Evolutionary conservation across 2,329 filamentous ascomycete genomes (phyloP).

Genomic region (Claviceps spartinae): DNA sequence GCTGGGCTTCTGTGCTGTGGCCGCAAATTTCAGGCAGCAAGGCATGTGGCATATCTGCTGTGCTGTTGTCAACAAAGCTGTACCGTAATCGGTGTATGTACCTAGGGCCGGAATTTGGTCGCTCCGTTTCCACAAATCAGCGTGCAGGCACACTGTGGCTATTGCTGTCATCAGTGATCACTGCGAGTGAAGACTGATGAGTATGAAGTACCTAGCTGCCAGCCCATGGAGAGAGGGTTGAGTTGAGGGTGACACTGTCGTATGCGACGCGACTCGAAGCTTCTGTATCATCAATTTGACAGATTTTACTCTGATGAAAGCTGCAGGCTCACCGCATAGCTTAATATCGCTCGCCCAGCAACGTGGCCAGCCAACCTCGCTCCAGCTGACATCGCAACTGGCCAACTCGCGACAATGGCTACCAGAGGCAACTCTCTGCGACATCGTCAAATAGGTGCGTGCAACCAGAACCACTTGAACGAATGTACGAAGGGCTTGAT

Average conservation of each 20-base stretch:
- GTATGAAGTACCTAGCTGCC: too few relatives aligned
- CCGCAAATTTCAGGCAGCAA: constrained; percentile 22
- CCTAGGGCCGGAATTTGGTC: constrained; percentile 6
- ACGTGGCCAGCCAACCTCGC: not conserved
- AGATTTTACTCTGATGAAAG: not conserved
- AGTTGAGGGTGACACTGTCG: not conserved
- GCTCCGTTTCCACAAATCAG: constrained; percentile 9
- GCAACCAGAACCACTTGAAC: not conserved
- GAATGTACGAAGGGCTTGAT: not conserved
- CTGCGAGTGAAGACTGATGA: too few relatives aligned
- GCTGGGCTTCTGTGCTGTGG: constrained; percentile 6
- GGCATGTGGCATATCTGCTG: not conserved
- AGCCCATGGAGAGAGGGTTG: too few relatives aligned
- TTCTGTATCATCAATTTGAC: not conserved
- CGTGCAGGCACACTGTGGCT: not conserved
- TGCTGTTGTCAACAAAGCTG: too few relatives aligned
- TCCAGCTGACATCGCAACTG: not conserved
- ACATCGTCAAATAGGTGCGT: constrained; percentile 36
- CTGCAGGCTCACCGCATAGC: not conserved
- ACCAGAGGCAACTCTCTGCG: constrained; percentile 32
- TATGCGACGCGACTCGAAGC: not conserved
- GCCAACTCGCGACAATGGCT: constrained; percentile 24
- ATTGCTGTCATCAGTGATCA: constrained; percentile 1
- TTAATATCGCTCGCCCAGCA: not conserved
- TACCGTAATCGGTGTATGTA: too few relatives aligned